phyloP scores from a whole-genome alignment of 1,139 yeast genomes.

The Nadsonia commutata region DNA sequence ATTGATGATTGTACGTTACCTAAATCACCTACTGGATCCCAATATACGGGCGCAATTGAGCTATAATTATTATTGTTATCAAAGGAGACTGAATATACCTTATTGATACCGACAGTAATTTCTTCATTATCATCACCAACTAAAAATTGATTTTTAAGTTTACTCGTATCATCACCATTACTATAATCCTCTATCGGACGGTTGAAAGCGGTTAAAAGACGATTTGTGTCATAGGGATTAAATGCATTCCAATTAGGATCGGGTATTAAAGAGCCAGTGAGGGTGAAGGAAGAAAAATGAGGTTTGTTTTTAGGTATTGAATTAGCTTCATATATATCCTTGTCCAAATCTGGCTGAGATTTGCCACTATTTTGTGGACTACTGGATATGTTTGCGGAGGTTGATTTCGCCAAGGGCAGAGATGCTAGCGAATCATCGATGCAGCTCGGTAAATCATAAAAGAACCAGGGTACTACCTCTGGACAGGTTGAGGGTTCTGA shows the following conservation, averaged over 20 bases:
- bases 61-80: conserved; percentile 6
- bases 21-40: conserved; percentile 19
- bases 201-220: too few species aligned
- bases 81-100: conserved; percentile 21
- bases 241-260: conserved; percentile 24
- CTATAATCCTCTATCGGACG: too few species aligned
- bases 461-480: conserved; percentile 20
- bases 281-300: conserved; percentile 3
- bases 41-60: conserved; percentile 24
- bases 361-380: conserved; percentile 4
- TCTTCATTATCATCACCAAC: conserved; percentile 8
- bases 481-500: neutral
- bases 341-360: conserved; percentile 5
- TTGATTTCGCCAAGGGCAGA: conserved; percentile 17
- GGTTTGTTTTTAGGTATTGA: conserved; percentile 4
- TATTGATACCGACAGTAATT: conserved; percentile 23
- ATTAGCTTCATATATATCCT: conserved; percentile 10
- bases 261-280: conserved; percentile 19
- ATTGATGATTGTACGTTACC: conserved; percentile 19
- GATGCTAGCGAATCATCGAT: conserved; percentile 26
- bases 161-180: too few species aligned
- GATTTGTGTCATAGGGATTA: conserved; percentile 22
- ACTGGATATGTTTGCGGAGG: conserved; percentile 9
- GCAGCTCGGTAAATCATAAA: conserved; percentile 23
- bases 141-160: conserved; percentile 8